Base-by-base conservation (phyloP, 2,329 filamentous ascomycete genomes). In the Aureobasidium pullulans region DNA sequence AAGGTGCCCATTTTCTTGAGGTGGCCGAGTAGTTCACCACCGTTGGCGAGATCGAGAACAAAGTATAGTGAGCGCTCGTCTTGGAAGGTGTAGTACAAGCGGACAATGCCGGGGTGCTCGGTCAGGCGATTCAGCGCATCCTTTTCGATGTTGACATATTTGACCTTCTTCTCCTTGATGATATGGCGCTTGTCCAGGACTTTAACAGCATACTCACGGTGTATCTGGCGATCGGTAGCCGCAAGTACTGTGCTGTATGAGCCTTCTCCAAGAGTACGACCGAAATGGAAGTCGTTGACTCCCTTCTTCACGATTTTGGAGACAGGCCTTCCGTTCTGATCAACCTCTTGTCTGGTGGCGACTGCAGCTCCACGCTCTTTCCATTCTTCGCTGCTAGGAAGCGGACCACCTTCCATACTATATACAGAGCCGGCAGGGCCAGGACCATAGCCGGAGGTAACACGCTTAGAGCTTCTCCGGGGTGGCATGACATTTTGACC, bases 141-240 rank as follows among this genome's bases (percentile, higher is more conserved):
- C 77, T 96, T 96, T 75, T 99, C 94, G 68, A 99, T 99, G 75
- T 97, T 99, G 74, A 99, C 94, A 70, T 99, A 99, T 80, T 99
- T 99, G 69, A 99, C 96, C 81, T 99, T 99, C 75, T 96, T 97
- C 76, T 99, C 94, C 75, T 97, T 99, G 79, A 99, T 99, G 70
- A 99, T 99, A 73, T 99, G 94, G 68, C 91, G 85, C 76, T 99
- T 99, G 75, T 99, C 94, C 48, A 99, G 83, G 15, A 99, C 93
- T 73, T 99, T 99, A 76, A 99, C 92, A 29, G 94, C 94, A 70
- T 97, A 97, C 72, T 99, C 93, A 68, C 96, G 96, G 60, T 95
- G 77, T 1, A 90, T 96, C 73, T 96, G 90, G 62, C 93, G 86
- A 73, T 99, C 94, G 4, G 91, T 96, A 39, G 92, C 94, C 56